Base-by-base conservation (phyloP, 805 yeast genomes). In the Lachancea fermentati region DNA sequence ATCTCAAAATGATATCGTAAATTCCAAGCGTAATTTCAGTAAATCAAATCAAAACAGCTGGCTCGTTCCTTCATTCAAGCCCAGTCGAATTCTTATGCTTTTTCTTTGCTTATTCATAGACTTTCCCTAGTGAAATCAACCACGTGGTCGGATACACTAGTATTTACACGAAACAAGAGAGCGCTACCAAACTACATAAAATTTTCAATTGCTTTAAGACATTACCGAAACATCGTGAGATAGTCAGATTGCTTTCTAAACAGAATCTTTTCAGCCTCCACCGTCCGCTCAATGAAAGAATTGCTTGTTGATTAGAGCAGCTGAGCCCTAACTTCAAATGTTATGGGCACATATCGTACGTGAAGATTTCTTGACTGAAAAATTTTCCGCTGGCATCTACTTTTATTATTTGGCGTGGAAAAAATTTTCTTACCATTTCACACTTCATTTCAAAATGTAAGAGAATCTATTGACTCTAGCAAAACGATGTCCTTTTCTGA, bases 401-500 rank as follows among this genome's bases (percentile, higher is more conserved):
- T 14, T 30, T 13, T 30, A 16, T 25, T 18, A 31, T 26, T 18
- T 32, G 32, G 7, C 11, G 26, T 19, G 32, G 32, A 32, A 37
- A 38, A 37, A 37, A 22, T 38, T 38, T 38, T 32, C 22, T 26
- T 30, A 7, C 19, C 31, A 16, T 18, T 13, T 31, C 37, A 14
- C 26, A 14, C 26, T 31, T 34, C 42, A 22, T 30, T 14, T 32
- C 38, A 33, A 34, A 31, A 39, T 39, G 42, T 29, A 19, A n/a
- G 26, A 30, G 34, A 24, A 33, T 13, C 34, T 11, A 34, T 39
- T 37, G 42, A 39, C 13, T 11, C 31, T 33, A 33, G 38, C 33
- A 30, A 32, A 39, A 68, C 43, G 62, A 82, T 83, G 89, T 78
- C 89, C 63, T 81, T 75, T 76, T 66, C 87, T 47, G 88, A 83